A percentile compares a stretch with the other conserved stretches of the same genome.
These are phyloP conservation scores for Thamnidium elegans DNA, from an alignment of 192 early-diverging fungal genomes.

Conservation along the genomic window DNA sequence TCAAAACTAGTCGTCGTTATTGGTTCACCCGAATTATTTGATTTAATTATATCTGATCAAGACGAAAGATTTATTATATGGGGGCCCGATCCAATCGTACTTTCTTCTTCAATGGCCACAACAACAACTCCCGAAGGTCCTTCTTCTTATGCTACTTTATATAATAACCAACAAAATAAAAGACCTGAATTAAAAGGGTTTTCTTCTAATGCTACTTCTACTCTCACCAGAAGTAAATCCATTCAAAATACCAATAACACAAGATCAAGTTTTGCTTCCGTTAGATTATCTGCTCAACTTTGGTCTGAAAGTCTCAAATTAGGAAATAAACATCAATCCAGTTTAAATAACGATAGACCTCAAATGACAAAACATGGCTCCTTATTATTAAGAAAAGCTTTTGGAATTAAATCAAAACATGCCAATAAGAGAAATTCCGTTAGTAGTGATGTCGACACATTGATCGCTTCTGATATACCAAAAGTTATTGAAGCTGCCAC, in stretches of 20 bases:
- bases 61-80: slow-evolving; percentile 39
- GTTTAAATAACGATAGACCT: background rate
- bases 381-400: slow-evolving; percentile 8
- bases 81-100: slow-evolving; percentile 26
- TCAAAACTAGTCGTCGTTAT: slow-evolving; percentile 7
- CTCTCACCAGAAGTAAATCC: background rate
- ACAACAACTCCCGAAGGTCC: background rate
- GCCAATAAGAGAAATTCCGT: too few species aligned
- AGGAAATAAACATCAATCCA: background rate
- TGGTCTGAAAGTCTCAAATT: slow-evolving; percentile 3
- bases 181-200: slow-evolving; percentile 13
- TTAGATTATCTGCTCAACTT: slow-evolving; percentile 5
- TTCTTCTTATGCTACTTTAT: slow-evolving; percentile 7
- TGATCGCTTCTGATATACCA: background rate
- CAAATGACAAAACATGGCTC: background rate
- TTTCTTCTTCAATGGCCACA: slow-evolving; percentile 18
- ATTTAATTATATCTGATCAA: slow-evolving; percentile 30
- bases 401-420: slow-evolving; percentile 7
- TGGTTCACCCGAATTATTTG: slow-evolving; percentile 34
- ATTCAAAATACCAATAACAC: background rate
- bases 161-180: background rate
- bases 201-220: slow-evolving; percentile 12
- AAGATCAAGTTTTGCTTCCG: slow-evolving; percentile 1
- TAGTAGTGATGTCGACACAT: background rate
- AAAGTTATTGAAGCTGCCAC: slow-evolving; percentile 46